phyloP scores from a whole-genome alignment of 2,329 filamentous ascomycete genomes.

The Phyllosticta ampelicida region DNA sequence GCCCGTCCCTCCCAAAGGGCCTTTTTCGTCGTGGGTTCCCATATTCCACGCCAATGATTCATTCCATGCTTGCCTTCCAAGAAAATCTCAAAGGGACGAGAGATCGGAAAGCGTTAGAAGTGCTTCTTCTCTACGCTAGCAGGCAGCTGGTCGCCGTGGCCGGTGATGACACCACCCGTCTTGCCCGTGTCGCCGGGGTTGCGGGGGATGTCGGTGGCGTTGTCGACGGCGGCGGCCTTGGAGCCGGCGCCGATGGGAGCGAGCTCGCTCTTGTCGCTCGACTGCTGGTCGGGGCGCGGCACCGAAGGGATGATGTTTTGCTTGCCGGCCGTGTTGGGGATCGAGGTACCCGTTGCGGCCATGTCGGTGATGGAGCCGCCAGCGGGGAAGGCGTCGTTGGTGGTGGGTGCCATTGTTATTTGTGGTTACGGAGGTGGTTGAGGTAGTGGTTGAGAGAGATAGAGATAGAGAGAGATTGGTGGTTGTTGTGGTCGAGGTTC shows the following conservation, averaged over 20 bases:
- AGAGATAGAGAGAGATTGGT: no score
- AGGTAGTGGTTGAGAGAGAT: slow-evolving; percentile 13
- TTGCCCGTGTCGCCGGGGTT: slow-evolving; percentile 21
- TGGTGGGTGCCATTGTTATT: slow-evolving; percentile 14
- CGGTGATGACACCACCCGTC: slow-evolving; percentile 26
- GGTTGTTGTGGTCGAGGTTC: background rate
- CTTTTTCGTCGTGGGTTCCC: no score
- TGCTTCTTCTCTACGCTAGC: slow-evolving; percentile 23
- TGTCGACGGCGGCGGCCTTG: slow-evolving; percentile 34
- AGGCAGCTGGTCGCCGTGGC: slow-evolving; percentile 23
- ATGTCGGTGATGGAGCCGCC: slow-evolving; percentile 28
- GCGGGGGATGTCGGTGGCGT: slow-evolving; percentile 37
- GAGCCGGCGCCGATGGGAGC: slow-evolving; percentile 26
- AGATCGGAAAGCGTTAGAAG: slow-evolving; percentile 5
- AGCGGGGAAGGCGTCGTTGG: slow-evolving; percentile 13
- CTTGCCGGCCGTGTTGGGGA: slow-evolving; percentile 38
- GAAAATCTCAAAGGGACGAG: background rate
- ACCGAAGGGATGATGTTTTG: slow-evolving; percentile 38
- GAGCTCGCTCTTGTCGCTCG: slow-evolving; percentile 19
- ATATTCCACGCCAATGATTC: no score
- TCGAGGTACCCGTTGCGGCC: slow-evolving; percentile 23
- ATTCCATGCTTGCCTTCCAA: no score
- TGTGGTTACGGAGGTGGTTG: background rate
- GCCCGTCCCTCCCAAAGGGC: no score
- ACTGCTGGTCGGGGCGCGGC: slow-evolving; percentile 39